Conservation (phyloP, 495 filamentous ascomycete genomes). For the Hypoxylon perforatum region DNA sequence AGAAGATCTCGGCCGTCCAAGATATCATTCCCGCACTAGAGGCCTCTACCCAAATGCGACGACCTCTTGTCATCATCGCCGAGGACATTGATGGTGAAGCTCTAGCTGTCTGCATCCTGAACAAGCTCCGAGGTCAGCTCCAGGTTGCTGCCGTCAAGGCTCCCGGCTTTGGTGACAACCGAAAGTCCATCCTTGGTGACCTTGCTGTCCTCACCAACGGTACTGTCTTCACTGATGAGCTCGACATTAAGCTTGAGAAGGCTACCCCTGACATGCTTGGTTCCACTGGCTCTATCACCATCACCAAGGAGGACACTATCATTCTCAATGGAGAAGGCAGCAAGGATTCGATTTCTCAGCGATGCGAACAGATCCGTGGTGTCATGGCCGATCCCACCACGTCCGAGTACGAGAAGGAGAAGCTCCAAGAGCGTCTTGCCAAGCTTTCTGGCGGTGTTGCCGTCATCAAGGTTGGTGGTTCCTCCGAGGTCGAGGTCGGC, state of each 20-base stretch:
- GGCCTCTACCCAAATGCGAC: constrained; percentile 92
- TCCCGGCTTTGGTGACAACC: constrained; percentile 99
- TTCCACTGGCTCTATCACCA: constrained; percentile 96
- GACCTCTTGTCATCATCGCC: constrained; percentile 96
- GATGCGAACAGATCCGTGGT: constrained; percentile 98
- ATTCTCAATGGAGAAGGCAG: constrained; percentile 96
- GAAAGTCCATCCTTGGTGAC: constrained; percentile 98
- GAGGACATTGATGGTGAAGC: constrained; percentile 99
- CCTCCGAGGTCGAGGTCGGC: constrained; percentile 96
- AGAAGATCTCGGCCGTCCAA: constrained; percentile 99
- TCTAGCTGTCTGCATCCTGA: constrained; percentile 97
- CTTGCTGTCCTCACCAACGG: constrained; percentile 94
- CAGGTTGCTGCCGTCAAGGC: constrained; percentile 99
- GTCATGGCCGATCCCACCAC: constrained; percentile 93
- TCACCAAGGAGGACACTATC: constrained; percentile 99
- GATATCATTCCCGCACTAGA: constrained; percentile 98
- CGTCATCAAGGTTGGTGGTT: constrained; percentile 98
- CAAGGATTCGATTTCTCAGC: constrained; percentile 93
- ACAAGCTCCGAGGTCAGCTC: constrained; percentile 99
- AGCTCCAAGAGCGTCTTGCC: constrained; percentile 98
- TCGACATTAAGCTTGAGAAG: constrained; percentile 99
- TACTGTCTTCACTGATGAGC: constrained; percentile 97
- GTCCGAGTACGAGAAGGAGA: constrained; percentile 99
- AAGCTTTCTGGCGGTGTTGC: constrained; percentile 99
- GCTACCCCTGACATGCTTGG: constrained; percentile 94